These are phyloP conservation scores for Didymella segeticola DNA, from an alignment of 2,329 filamentous ascomycete genomes.

Conservation along the genomic window DNA sequence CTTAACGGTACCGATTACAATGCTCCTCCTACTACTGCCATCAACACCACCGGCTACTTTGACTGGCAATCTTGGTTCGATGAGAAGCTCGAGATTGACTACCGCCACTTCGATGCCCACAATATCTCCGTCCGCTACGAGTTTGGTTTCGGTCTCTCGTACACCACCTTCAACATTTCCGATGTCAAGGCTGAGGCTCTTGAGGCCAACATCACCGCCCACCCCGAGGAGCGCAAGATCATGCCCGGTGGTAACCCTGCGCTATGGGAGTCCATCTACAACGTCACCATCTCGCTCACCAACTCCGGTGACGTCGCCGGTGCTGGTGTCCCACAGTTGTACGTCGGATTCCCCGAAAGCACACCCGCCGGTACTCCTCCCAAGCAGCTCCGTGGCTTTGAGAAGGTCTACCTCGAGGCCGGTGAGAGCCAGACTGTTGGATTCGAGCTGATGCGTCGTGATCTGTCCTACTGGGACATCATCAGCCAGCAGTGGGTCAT, in stretches of 20 bases:
- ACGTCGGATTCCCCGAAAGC: constrained; percentile 58
- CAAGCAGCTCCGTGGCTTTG: constrained; percentile 56
- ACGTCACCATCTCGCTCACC: constrained; percentile 68
- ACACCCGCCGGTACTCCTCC: constrained; percentile 66
- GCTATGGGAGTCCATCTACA: constrained; percentile 73
- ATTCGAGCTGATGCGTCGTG: constrained; percentile 74
- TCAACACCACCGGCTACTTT: constrained; percentile 49
- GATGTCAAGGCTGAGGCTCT: constrained; percentile 64
- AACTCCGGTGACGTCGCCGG: constrained; percentile 70
- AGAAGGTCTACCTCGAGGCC: constrained; percentile 58
- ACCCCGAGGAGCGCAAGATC: constrained; percentile 51
- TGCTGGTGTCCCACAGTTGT: constrained; percentile 63
- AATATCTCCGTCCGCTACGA: constrained; percentile 74
- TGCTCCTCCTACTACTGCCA: constrained; percentile 49
- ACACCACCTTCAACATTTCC: constrained; percentile 78
- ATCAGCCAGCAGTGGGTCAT: constrained; percentile 78
- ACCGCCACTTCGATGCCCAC: constrained; percentile 73
- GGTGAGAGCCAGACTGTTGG: constrained; percentile 71
- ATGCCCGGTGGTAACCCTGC: constrained; percentile 53
- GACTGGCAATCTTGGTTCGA: constrained; percentile 61
- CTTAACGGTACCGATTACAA: constrained; percentile 72
- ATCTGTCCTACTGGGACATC: constrained; percentile 86
- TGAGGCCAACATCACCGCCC: constrained; percentile 66
- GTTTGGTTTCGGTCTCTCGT: constrained; percentile 78
- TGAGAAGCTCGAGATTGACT: constrained; percentile 76